A percentile compares a stretch with the other conserved stretches of the same genome.
phyloP scores from a whole-genome alignment of 177 flowering plant genomes.

The Telopea speciosissima region DNA sequence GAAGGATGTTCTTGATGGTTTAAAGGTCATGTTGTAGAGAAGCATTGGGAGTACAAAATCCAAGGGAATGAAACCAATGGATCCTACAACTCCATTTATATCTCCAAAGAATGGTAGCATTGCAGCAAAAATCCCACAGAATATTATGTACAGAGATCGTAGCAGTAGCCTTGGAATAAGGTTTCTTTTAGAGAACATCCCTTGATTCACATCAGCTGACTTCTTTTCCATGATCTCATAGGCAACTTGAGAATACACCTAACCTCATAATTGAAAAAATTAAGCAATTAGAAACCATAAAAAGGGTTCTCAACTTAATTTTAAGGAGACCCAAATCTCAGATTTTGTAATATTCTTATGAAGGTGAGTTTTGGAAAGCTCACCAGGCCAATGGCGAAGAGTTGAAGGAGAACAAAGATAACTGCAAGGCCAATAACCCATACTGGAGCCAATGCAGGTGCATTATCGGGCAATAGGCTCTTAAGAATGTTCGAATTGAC shows the following conservation, averaged over 20 bases:
- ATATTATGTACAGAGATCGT: slow-evolving; percentile 59
- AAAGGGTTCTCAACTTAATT: too few species aligned
- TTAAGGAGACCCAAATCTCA: not conserved
- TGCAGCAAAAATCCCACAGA: slow-evolving; percentile 84
- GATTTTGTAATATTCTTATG: not conserved
- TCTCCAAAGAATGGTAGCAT: slow-evolving; percentile 98
- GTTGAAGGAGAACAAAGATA: slow-evolving; percentile 76
- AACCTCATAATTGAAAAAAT: slow-evolving; percentile 2
- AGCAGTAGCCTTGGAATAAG: slow-evolving; percentile 76
- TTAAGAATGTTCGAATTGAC: slow-evolving; percentile 67
- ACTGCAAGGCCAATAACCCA: slow-evolving; percentile 77
- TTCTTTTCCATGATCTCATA: slow-evolving; percentile 88
- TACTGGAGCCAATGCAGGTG: slow-evolving; percentile 78
- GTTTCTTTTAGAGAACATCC: slow-evolving; percentile 77
- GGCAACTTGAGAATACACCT: slow-evolving; percentile 99
- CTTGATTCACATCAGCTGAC: slow-evolving; percentile 78
- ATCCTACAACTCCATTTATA: slow-evolving; percentile 79
- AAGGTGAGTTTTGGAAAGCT: slow-evolving; percentile 9
- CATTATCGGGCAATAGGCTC: slow-evolving; percentile 71
- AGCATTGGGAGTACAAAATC: slow-evolving; percentile 96
- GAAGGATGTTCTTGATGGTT: slow-evolving; percentile 51
- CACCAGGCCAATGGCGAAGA: slow-evolving; percentile 92
- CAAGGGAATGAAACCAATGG: slow-evolving; percentile 90
- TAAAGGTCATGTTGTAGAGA: slow-evolving; percentile 84
- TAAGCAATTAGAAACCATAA: not conserved